These are phyloP conservation scores for Pseudozyma sp. DNA, from an alignment of 1,284 basidiomycete genomes.

Conservation along the genomic window DNA sequence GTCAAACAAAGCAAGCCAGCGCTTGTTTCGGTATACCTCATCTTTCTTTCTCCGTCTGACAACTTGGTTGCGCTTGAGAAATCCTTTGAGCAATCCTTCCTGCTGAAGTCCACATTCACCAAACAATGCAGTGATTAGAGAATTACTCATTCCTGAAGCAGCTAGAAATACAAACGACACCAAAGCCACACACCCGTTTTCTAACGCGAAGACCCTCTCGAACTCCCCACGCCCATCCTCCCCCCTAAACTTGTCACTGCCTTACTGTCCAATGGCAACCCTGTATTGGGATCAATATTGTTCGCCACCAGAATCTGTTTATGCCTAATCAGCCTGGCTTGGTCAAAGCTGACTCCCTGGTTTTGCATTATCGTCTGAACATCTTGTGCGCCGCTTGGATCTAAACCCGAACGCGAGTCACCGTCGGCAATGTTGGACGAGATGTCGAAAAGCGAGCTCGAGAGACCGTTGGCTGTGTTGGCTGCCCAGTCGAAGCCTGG, in stretches of 20 bases:
- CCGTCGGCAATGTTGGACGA: slow-evolving; percentile 57
- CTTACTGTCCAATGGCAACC: slow-evolving; percentile 63
- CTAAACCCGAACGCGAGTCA: slow-evolving; percentile 56
- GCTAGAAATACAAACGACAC: not conserved
- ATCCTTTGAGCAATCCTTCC: too few relatives aligned
- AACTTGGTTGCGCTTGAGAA: not conserved
- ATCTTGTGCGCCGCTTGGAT: slow-evolving; percentile 56
- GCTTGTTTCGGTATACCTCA: not conserved
- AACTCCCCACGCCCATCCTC: too few relatives aligned
- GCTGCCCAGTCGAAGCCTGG: slow-evolving; percentile 51
- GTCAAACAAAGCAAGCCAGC: not conserved
- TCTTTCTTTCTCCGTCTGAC: not conserved
- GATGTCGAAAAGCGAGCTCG: slow-evolving; percentile 61
- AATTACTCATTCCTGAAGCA: too few relatives aligned
- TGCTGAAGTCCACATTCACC: too few relatives aligned
- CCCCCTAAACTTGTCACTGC: slow-evolving; percentile 58
- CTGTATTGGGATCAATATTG: slow-evolving; percentile 65
- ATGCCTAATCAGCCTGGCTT: slow-evolving; percentile 63
- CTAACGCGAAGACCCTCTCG: too few relatives aligned
- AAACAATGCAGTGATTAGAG: too few relatives aligned
- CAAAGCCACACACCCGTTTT: too few relatives aligned
- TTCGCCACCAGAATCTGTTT: slow-evolving; percentile 51
- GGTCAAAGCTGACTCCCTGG: slow-evolving; percentile 59
- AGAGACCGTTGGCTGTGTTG: slow-evolving; percentile 44
- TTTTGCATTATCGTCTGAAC: slow-evolving; percentile 59